Base-by-base conservation (phyloP, 139 green algal species). In the Desmodesmus armatus region DNA sequence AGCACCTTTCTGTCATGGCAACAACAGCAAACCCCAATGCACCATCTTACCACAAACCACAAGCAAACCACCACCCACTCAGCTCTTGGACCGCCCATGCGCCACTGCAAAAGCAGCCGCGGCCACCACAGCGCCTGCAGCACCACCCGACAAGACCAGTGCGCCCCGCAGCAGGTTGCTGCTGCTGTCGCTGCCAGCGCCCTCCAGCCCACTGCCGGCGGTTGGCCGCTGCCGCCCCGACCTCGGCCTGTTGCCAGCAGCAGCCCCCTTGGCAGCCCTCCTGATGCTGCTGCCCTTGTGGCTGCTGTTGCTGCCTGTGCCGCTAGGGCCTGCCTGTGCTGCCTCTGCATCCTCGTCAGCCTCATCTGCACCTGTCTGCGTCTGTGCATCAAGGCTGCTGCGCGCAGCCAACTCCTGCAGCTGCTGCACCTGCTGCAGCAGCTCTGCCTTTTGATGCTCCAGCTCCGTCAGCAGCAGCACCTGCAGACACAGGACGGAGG, bases 401-500 rank as follows among this genome's bases (percentile, higher is more conserved):
- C 49, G 11, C 15, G 44, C 72, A 33, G 21, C 44, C 17, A 35
- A 31, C 47, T 31, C 29, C 31, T 80, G 73, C 29, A 80, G 49
- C 73, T 80, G 73, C 49, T 80, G 29, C 73, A 80, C n/a, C 35
- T 80, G 73, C 33, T 43, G 29, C 31, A 67, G 31, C 19, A 80
- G 49, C 17, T 80, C 73, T 23, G 33, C 49, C 29, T 80, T 80
- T 19, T 80, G 73, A 27, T 47, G 47, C 49, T 80, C 44, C 73
- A 51, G 44, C 49, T 80, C 73, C 33, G 66, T 80, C 44, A 80
- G 11, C 35, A 67, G 49, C 49, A 69, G 21, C 19, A 19, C 21
- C 73, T 80, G 73, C 73, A 80, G 49, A 19, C 31, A 67, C n/a
- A n/a, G n/a, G n/a, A n/a, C n/a, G n/a, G n/a, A n/a, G n/a, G n/a